Percentiles rank a stretch among this genome's conserved stretches.
These are phyloP conservation scores for Areca catechu DNA, from an alignment of 176 grass and related monocot species.

Conservation along the genomic window DNA sequence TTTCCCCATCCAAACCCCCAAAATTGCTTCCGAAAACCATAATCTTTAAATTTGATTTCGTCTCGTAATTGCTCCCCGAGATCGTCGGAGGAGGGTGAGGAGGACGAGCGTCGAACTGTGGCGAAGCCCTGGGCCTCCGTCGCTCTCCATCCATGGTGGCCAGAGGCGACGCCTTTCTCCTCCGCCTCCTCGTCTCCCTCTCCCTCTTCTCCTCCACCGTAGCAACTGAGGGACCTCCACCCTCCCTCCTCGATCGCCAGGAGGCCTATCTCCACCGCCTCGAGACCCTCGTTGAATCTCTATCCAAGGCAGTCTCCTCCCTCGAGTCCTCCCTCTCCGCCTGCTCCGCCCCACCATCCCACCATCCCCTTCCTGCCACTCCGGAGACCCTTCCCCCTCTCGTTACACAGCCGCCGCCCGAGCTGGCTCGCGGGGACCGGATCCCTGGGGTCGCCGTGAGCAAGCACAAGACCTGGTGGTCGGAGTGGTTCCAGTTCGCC, in stretches of 20 bases:
- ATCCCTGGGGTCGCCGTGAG: conserved; percentile 39
- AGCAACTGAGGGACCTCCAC: neutral
- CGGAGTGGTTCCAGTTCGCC: conserved; percentile 65
- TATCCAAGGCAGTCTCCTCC: conserved; percentile 31
- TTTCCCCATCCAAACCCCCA: too few species aligned
- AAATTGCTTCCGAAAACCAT: too few species aligned
- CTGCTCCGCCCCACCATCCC: conserved; percentile 25
- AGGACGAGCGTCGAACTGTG: too few species aligned
- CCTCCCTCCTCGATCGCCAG: conserved; percentile 31
- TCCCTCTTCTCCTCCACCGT: neutral
- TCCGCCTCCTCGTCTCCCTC: conserved; percentile 16
- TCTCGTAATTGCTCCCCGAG: too few species aligned
- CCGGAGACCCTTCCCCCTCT: neutral
- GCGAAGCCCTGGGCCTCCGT: conserved; percentile 9
- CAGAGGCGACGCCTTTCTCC: conserved; percentile 31
- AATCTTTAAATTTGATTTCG: too few species aligned
- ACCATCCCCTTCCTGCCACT: conserved; percentile 13
- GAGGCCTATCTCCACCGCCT: conserved; percentile 40
- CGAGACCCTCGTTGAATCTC: conserved; percentile 43
- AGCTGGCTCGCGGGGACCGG: neutral
- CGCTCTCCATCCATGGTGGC: conserved; percentile 17
- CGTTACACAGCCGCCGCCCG: neutral
- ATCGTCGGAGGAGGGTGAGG: too few species aligned
- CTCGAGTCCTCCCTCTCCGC: conserved; percentile 25
- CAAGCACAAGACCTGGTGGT: conserved; percentile 56